Evolutionary conservation across 1,284 basidiomycete species (phyloP).

Genomic region (Leccinum variabile): DNA sequence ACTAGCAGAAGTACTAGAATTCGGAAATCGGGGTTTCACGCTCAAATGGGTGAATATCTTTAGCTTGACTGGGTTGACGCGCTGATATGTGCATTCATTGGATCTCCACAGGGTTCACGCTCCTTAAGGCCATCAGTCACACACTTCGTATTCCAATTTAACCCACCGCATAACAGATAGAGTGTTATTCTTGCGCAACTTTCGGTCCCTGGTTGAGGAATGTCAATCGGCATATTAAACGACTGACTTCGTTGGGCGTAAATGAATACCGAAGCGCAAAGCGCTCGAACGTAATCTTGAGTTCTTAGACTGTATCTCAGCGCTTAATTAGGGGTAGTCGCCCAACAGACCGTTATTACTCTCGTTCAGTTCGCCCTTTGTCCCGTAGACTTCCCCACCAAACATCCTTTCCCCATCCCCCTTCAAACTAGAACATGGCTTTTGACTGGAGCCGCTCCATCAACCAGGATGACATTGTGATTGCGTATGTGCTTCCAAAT

Average conservation of each 20-base stretch:
- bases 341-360: not conserved
- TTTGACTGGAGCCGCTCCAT: not conserved
- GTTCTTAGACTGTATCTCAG: not conserved
- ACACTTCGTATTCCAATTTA: no score
- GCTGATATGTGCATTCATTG: not conserved
- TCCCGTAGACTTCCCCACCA: not conserved
- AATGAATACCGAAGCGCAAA: not conserved
- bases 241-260: not conserved
- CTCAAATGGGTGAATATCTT: not conserved
- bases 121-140: not conserved
- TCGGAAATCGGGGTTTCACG: no score
- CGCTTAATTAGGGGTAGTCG: not conserved
- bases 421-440: not conserved
- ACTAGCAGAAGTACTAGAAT: not conserved
- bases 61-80: not conserved
- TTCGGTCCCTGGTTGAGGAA: not conserved
- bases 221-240: not conserved
- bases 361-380: not conserved
- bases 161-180: no score
- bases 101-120: not conserved
- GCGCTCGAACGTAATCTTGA: not conserved
- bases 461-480: slow-evolving; percentile 12
- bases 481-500: slow-evolving; percentile 18
- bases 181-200: not conserved
- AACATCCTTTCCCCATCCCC: not conserved